Conservation (phyloP, 2,329 filamentous ascomycete species). For the Sporothrix schenckii region DNA sequence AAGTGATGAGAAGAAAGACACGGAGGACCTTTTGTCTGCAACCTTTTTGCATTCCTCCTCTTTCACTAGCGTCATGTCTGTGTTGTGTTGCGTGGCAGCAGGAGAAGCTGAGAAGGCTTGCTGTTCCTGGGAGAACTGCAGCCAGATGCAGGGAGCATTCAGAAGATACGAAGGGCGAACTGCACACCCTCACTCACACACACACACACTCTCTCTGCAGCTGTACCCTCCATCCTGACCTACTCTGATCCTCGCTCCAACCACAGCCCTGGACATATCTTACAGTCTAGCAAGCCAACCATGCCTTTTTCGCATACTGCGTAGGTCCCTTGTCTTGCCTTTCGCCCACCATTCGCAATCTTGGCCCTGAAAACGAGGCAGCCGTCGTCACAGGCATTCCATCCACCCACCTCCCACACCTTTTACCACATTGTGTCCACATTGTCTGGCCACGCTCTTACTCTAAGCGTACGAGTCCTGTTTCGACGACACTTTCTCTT, state of each 20-base stretch:
- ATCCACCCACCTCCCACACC: background rate
- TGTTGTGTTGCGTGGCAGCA: slow-evolving; percentile 18
- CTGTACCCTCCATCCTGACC: too few species aligned
- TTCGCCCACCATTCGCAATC: background rate
- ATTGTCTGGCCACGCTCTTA: background rate
- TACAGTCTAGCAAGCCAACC: too few species aligned
- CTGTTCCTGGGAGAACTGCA: too few species aligned
- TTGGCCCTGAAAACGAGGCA: background rate
- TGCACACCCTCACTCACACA: too few species aligned
- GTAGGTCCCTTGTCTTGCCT: too few species aligned
- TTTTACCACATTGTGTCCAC: background rate
- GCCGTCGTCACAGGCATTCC: background rate
- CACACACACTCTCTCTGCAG: too few species aligned
- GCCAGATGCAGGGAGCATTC: too few species aligned
- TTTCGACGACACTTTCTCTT: background rate
- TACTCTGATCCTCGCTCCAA: too few species aligned
- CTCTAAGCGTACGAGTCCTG: background rate
- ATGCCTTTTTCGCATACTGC: too few species aligned
- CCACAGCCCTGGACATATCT: background rate
- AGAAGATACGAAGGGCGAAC: too few species aligned
- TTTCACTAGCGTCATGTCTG: slow-evolving; percentile 20
- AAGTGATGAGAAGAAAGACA: background rate
- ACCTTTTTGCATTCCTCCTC: background rate
- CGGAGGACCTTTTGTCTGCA: too few species aligned
- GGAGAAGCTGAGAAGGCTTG: background rate